Percentiles rank a stretch among this genome's conserved stretches.
These are phyloP conservation scores for Jamesozyma hellenica DNA, from an alignment of 805 yeast species.

Conservation along the genomic window DNA sequence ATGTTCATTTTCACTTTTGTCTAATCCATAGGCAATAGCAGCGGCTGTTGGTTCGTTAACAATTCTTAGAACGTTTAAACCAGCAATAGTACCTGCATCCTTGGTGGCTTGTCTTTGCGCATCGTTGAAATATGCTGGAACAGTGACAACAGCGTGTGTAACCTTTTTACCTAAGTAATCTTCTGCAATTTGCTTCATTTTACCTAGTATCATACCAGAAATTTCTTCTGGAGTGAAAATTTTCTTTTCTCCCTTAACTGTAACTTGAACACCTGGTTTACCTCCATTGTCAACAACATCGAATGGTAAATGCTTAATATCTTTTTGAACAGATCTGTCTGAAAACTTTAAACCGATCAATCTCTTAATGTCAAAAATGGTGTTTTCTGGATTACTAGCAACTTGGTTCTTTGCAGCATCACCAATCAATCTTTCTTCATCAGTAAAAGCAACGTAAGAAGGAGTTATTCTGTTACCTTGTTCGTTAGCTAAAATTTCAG, in stretches of 20 bases:
- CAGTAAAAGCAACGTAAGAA: conserved; percentile 86
- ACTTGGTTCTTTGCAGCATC: conserved; percentile 97
- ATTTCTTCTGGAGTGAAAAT: conserved; percentile 86
- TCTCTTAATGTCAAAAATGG: conserved; percentile 86
- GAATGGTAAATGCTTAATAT: conserved; percentile 76
- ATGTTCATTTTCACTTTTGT: conserved; percentile 70
- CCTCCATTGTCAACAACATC: conserved; percentile 58
- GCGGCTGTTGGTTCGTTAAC: conserved; percentile 96
- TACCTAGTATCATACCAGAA: conserved; percentile 82
- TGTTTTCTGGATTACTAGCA: conserved; percentile 76
- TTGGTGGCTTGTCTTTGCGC: conserved; percentile 92
- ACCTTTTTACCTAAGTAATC: conserved; percentile 77
- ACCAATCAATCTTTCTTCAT: conserved; percentile 86
- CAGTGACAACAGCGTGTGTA: conserved; percentile 85
- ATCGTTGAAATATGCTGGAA: conserved; percentile 88
- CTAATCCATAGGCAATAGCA: conserved; percentile 93
- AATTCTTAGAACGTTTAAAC: conserved; percentile 77
- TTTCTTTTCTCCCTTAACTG: conserved; percentile 62
- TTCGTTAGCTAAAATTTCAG: conserved; percentile 88
- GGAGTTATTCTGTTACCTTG: conserved; percentile 98
- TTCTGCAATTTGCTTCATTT: conserved; percentile 90
- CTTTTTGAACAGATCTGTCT: conserved; percentile 72
- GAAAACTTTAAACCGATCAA: conserved; percentile 74
- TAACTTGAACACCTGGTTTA: conserved; percentile 75
- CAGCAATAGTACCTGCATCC: conserved; percentile 89